These are phyloP conservation scores for Oleoguttula mirabilis DNA, from an alignment of 495 filamentous ascomycete species.

Conservation along the genomic window DNA sequence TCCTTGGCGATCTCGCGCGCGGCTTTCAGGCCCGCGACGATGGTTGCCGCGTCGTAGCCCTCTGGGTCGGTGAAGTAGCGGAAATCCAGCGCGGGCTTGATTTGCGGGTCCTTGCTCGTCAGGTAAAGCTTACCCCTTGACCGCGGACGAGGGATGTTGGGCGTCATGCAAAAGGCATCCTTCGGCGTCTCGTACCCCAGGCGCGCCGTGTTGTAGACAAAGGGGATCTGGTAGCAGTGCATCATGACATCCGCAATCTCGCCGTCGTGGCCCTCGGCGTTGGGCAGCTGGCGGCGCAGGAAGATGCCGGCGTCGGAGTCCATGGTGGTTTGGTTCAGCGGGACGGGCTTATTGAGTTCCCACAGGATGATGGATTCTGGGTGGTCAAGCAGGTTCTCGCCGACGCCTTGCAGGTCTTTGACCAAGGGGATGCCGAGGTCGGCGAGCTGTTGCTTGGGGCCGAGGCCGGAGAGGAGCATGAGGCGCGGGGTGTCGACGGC, in stretches of 20 bases:
- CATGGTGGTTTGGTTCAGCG: conserved; percentile 68
- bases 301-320: conserved; percentile 78
- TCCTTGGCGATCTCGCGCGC: conserved; percentile 59
- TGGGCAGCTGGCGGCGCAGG: conserved; percentile 54
- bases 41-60: conserved; percentile 69
- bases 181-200: conserved; percentile 61
- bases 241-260: conserved; percentile 73
- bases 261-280: conserved; percentile 51
- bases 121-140: conserved; percentile 62
- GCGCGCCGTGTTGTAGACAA: conserved; percentile 44
- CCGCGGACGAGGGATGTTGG: conserved; percentile 75
- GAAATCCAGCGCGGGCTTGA: conserved; percentile 77
- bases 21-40: conserved; percentile 64
- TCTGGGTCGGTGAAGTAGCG: conserved; percentile 77
- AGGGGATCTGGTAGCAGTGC: conserved; percentile 86
- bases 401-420: conserved; percentile 63
- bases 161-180: conserved; percentile 84
- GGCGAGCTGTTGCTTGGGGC: conserved; percentile 51
- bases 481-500: conserved; percentile 65
- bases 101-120: conserved; percentile 53
- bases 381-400: conserved; percentile 69
- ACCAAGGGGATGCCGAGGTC: conserved; percentile 55
- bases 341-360: conserved; percentile 68
- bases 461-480: conserved; percentile 67
- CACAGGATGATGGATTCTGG: conserved; percentile 71